A percentile compares a stretch with the other conserved stretches of the same genome.
Conservation (phyloP, 192 early-diverging fungal species). For the Entomortierella beljakovae region DNA sequence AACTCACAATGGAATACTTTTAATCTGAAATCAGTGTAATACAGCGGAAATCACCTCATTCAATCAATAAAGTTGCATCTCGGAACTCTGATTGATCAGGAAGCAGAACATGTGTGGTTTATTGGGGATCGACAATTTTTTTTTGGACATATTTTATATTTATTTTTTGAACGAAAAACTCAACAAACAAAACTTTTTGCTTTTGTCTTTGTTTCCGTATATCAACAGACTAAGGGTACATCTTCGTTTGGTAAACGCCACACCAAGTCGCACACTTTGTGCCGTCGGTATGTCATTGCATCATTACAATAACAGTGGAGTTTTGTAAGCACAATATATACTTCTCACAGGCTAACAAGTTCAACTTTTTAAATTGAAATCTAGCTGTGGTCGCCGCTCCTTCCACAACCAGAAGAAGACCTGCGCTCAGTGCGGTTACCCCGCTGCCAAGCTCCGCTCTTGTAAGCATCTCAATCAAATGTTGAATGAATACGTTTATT, state of each 20-base stretch:
- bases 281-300: conserved; percentile 74
- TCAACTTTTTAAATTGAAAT: neutral
- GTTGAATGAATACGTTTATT: neutral
- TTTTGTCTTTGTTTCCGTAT: conserved; percentile 9
- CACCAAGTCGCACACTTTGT: conserved; percentile 99
- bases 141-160: too few species aligned
- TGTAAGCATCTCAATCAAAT: conserved; percentile 66
- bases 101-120: neutral
- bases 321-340: too few species aligned
- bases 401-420: conserved; percentile 99
- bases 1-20: too few species aligned
- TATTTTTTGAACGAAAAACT: neutral
- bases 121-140: neutral
- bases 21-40: too few species aligned
- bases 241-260: conserved; percentile 99
- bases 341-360: neutral
- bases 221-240: conserved; percentile 94
- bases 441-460: conserved; percentile 96
- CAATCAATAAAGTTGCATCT: conserved; percentile 45
- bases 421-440: conserved; percentile 99
- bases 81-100: conserved; percentile 7
- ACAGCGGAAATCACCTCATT: too few species aligned
- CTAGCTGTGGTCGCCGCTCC: conserved; percentile 89
- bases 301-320: too few species aligned
- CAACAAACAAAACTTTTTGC: neutral